Evolutionary conservation across 2,329 filamentous ascomycete species (phyloP), one percentile per base, ranked within the genome.

Genomic region (Camillea tinctor): DNA sequence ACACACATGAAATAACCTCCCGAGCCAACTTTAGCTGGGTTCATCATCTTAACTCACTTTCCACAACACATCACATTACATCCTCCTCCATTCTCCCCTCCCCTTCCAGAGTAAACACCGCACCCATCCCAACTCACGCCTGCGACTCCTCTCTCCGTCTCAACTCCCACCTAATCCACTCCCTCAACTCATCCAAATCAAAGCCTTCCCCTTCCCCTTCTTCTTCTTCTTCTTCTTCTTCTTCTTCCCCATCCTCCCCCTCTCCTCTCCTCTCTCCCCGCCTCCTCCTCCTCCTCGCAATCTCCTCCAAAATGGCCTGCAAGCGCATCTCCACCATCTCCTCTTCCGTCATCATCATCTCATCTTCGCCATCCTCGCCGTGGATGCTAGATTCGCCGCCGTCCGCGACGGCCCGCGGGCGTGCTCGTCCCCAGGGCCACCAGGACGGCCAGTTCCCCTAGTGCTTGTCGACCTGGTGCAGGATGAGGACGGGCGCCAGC

Each of bases 391-490:
- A 4, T 4, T 26, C 24, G 24, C 24, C 24, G 24, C 24, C 24
- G 24, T 26, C 24, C 24, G 4, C 24, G 24, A 4, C 24, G 24
- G 24, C 24, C 24, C 24, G 4, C 24, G 24, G 24, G 4, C 24
- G 24, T 8, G 24, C 24, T 26, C 26, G 36, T 44, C 36, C 36
- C 36, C 36, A n/a, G 36, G 36, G 36, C 36, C 36, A 44, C 52
- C 52, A 54, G 22, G 30, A n/a, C 15, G 23, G 49, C 64, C 59
- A 65, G 58, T 22, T 58, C 2, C 62, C 64, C 64, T 64, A 66
- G 57, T 62, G 55, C 65, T 59, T 63, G 61, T 66, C 66, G 60
- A 64, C 55, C 36, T 66, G 60, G 50, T 65, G 61, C 2, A 68
- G 57, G 17, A 26, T 17, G 11, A 64, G 24, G n/a, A 68, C 51